A percentile compares a stretch with the other conserved stretches of the same genome.
Conservation (phyloP, 176 grass and related monocot genomes). For the Triticum monococcum region DNA sequence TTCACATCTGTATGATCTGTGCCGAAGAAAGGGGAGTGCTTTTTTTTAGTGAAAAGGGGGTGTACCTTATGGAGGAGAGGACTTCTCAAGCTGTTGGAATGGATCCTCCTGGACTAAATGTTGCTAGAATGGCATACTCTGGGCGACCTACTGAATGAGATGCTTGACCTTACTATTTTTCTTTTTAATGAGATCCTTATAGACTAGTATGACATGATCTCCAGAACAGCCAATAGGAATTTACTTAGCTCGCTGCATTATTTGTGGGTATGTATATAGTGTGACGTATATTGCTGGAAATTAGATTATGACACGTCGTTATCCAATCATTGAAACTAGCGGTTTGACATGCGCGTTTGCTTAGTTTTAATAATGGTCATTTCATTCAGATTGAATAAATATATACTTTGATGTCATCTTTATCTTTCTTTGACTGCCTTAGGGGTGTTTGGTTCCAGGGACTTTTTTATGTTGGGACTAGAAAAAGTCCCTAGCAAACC, state of each 20-base stretch:
- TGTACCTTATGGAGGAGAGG: not conserved
- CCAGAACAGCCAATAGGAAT: not conserved
- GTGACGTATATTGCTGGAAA: not conserved
- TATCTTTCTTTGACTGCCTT: too few species aligned
- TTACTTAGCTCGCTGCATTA: not conserved
- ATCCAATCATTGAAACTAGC: not conserved
- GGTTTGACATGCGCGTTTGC: too few species aligned
- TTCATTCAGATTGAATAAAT: too few species aligned
- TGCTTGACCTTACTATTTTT: not conserved
- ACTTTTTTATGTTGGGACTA: too few species aligned
- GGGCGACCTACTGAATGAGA: not conserved
- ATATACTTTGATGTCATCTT: too few species aligned
- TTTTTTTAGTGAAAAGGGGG: too few species aligned
- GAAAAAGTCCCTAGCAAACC: too few species aligned
- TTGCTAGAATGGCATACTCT: not conserved
- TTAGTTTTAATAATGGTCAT: too few species aligned
- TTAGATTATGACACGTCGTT: too few species aligned
- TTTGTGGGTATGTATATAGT: slow-evolving; percentile 2
- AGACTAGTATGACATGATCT: not conserved
- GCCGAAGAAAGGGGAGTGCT: not conserved
- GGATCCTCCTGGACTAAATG: not conserved
- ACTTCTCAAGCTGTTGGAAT: not conserved
- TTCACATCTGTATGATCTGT: not conserved
- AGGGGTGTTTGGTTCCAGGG: too few species aligned
- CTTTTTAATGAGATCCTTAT: not conserved